These are phyloP conservation scores for Ulota crispa DNA, from an alignment of 225 moss, liverwort and hornwort genomes.

Conservation along the genomic window DNA sequence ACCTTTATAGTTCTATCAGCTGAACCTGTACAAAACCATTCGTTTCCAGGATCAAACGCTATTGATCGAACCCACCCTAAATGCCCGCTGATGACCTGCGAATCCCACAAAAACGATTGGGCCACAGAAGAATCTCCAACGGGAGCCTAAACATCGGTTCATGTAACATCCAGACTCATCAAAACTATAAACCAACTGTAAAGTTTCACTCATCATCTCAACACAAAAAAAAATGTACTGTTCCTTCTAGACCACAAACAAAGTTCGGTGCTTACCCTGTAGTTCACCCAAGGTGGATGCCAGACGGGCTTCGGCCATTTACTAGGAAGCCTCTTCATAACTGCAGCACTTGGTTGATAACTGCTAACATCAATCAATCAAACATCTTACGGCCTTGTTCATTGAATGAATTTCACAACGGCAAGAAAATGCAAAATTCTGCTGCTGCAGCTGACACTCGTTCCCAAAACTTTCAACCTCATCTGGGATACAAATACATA, in stretches of 20 bases:
- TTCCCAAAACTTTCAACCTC: slow-evolving; percentile 2
- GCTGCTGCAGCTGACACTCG: neutral
- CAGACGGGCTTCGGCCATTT: slow-evolving; percentile 99
- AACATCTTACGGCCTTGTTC: neutral
- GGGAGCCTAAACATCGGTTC: neutral
- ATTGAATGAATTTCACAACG: neutral
- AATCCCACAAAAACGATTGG: slow-evolving; percentile 19
- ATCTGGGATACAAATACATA: neutral
- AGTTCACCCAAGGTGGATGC: slow-evolving; percentile 99
- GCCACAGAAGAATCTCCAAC: neutral
- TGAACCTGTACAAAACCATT: slow-evolving; percentile 99
- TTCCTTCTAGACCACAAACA: neutral
- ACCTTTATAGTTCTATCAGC: slow-evolving; percentile 98
- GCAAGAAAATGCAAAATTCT: neutral
- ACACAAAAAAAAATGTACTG: neutral
- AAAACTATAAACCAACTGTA: neutral
- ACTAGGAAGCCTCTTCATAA: slow-evolving; percentile 95
- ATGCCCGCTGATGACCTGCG: slow-evolving; percentile 97
- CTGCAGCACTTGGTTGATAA: slow-evolving; percentile 91
- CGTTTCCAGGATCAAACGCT: slow-evolving; percentile 96
- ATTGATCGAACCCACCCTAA: slow-evolving; percentile 97
- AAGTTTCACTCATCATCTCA: neutral
- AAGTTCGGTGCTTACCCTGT: slow-evolving; percentile 60
- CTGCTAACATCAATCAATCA: slow-evolving; percentile 33
- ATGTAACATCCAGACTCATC: neutral